Percentiles rank a stretch among this genome's conserved stretches.
Evolutionary conservation across 176 grass and related monocot species (phyloP).

Genomic region (Zoysia pacifica): DNA sequence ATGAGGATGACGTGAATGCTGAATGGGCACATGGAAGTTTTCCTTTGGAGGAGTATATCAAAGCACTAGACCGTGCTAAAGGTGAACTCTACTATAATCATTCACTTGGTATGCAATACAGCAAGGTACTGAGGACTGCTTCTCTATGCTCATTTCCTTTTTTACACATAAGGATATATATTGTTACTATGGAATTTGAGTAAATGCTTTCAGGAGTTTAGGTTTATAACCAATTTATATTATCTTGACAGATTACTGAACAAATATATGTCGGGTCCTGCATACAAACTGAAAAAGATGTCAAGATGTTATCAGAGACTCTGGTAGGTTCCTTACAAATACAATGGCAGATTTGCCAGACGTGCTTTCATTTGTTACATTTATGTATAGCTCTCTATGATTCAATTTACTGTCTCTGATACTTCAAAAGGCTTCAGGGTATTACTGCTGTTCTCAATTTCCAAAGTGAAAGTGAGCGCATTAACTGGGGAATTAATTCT

Average conservation of each 20-base stretch:
- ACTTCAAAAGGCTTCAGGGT: conserved; percentile 72
- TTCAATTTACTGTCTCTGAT: conserved; percentile 44
- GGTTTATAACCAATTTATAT: conserved; percentile 9
- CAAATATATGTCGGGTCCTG: conserved; percentile 97
- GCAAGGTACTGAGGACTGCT: conserved; percentile 55
- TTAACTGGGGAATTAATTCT: conserved; percentile 94
- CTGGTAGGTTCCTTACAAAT: conserved; percentile 57
- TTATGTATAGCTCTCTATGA: conserved; percentile 6
- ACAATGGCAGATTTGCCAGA: not conserved
- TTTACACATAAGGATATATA: not conserved
- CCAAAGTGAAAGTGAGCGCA: conserved; percentile 92
- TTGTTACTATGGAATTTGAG: not conserved
- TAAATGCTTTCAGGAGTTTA: conserved; percentile 13
- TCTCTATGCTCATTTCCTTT: not conserved
- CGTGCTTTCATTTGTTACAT: conserved; percentile 10
- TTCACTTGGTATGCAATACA: conserved; percentile 93
- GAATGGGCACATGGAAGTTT: conserved; percentile 94
- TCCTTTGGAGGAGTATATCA: conserved; percentile 95
- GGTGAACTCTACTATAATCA: conserved; percentile 97
- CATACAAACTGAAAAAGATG: conserved; percentile 92
- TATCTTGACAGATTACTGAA: conserved; percentile 75
- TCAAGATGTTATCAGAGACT: conserved; percentile 75
- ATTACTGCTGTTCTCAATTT: conserved; percentile 97
- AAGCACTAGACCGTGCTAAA: conserved; percentile 90
- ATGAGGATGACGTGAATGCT: conserved; percentile 59